Evolutionary conservation across 2,329 filamentous ascomycete species (phyloP), one percentile per base, ranked within the genome.

Genomic region (Pseudocercospora macadamiae): DNA sequence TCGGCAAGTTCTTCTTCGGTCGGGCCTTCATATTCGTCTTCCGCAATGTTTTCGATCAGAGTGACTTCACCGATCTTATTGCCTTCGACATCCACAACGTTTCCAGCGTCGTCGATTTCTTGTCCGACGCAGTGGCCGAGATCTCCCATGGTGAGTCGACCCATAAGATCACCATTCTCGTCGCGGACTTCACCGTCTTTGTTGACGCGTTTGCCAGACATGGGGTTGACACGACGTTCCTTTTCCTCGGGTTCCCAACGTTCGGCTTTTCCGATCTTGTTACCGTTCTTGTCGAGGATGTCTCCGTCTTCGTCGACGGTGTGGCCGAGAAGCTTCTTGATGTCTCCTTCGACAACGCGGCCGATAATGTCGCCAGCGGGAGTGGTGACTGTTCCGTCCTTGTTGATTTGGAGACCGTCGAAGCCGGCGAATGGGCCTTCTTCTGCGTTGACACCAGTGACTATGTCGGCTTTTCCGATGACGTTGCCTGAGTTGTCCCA

Each of bases 11-110:
- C 79, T 66, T 83, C 75, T 62, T 83, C 78, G 12, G 81, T 79
- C 63, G 82, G 79, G 63, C 83, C 79, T 65, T 83, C 82, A 47
- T 84, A 80, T 70, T 86, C 84, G n/a, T 30, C 47, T 49, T 49
- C 47, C 14, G 74, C 75, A 36, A 86, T 81, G 73, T 86, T 84
- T 66, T 84, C 83, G 12, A 86, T 74, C n/a, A 86, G 76, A 54
- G 83, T 87, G 61, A 82, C 83, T 67, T 86, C 84, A 45, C 85
- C 85, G 55, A 87, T 78, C 76, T 84, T 86, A 76, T 86, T 87
- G 70, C 84, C 84, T 60, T 82, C 79, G 44, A 80, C 79, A 68
- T 82, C 80, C 47, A 82, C 68, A 30, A 82, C 80, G 62, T 82
- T 80, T 51, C 80, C 80, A 59, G 79, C 79, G 68, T 82, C 80